Percentiles rank a stretch among this genome's conserved stretches.
phyloP scores from a whole-genome alignment of 2,329 filamentous ascomycete genomes.

The Paracamarosporium sp. region DNA sequence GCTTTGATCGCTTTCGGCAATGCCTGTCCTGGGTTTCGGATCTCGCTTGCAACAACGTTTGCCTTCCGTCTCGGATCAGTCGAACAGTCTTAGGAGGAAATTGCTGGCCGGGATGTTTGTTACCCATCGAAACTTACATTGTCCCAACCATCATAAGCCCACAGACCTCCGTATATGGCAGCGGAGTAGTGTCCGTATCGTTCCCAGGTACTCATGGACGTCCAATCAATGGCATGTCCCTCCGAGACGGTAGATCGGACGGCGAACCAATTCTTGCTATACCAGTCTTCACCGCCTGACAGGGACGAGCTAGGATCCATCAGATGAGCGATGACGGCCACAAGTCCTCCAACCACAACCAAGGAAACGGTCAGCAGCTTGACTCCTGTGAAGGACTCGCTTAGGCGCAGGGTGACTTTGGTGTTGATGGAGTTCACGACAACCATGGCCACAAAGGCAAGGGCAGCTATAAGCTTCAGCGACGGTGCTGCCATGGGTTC shows the following conservation, averaged over 20 bases:
- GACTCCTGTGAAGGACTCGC: slow-evolving; percentile 52
- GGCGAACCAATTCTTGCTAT: slow-evolving; percentile 62
- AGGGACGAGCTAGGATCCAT: slow-evolving; percentile 34
- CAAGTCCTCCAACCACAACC: slow-evolving; percentile 38
- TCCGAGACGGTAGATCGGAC: slow-evolving; percentile 59
- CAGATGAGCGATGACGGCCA: slow-evolving; percentile 38
- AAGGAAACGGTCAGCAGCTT: slow-evolving; percentile 42
- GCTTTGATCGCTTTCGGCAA: slow-evolving; percentile 68
- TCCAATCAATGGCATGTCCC: slow-evolving; percentile 40
- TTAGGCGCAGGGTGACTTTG: slow-evolving; percentile 48
- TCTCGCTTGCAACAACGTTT: slow-evolving; percentile 48
- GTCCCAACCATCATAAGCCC: slow-evolving; percentile 73
- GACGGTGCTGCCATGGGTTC: slow-evolving; percentile 22
- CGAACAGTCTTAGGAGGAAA: neutral
- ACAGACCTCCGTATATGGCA: slow-evolving; percentile 67
- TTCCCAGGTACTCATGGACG: slow-evolving; percentile 60
- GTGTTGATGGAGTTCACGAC: slow-evolving; percentile 54
- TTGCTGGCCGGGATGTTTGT: slow-evolving; percentile 25
- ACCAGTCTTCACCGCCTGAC: slow-evolving; percentile 43
- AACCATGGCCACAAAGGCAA: slow-evolving; percentile 48
- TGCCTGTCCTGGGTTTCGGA: slow-evolving; percentile 40
- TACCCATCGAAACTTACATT: slow-evolving; percentile 54
- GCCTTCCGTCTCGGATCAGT: slow-evolving; percentile 29
- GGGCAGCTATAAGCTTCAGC: slow-evolving; percentile 47
- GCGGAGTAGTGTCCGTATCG: slow-evolving; percentile 66